Base-by-base conservation (phyloP, 2,329 filamentous ascomycete genomes). In the Aspergillus brunneoviolaceus region DNA sequence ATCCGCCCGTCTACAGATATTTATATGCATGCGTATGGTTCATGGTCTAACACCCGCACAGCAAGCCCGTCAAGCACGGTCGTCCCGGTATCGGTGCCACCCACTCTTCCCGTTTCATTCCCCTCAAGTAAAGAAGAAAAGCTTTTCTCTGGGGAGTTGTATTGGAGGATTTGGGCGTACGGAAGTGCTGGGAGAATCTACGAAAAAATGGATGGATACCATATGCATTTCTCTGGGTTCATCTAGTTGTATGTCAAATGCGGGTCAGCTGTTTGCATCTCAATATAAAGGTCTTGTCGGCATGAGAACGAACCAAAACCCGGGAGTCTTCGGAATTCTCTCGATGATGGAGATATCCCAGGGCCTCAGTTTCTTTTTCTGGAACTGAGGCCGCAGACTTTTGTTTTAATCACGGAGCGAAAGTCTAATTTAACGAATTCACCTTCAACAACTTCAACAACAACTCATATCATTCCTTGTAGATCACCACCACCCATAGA, bases 71-170 rank as follows among this genome's bases (percentile, higher is more conserved):
- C 89, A 99, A 98, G 91, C 95, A 99, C 90, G 95, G 95, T 89
- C 87, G 95, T 83, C 95, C 95, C 79, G 95, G 95, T 98, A 99
- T 99, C 79, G 95, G 95, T 96, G 95, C 95, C 78, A 99, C 95
- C 75, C 93, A 99, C 91, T 98, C 94, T 86, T 99, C 95, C 83
- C 92, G 95, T 89, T 99, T 99, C 90, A 99, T 99, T 87, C 95
- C 95, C 82, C 90, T 99, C 82, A 99, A 99, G 88, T 98, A 97
- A 88, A 83, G 70, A 72, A 72, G 66, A 68, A 67, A 70, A 70
- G 77, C 67, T 72, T 74, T 63, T 67, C 45, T 70, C 27, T 70
- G 69, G 69, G 67, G 69, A 73, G 72, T 73, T 64, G 67, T 69
- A 71, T 29, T 73, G 72, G 72, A 71, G 71, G 70, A 72, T 68